Evolutionary conservation across 2,329 filamentous ascomycete species (phyloP), one percentile per base, ranked within the genome.

Genomic region (Monosporascus cannonballus): DNA sequence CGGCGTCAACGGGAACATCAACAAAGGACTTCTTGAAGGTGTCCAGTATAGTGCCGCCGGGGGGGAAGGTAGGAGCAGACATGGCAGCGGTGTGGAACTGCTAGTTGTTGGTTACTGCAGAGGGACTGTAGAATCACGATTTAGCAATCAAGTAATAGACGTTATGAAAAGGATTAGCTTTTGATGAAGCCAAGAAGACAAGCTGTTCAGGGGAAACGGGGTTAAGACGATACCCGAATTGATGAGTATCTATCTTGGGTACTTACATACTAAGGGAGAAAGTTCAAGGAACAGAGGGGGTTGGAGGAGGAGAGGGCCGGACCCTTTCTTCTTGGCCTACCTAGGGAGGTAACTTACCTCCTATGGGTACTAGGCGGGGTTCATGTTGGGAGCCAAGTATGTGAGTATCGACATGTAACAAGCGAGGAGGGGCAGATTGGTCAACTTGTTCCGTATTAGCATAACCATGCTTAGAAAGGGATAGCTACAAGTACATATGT

Each of bases 21-120:
- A 80, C 78, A 76, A 96, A 99, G 64, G 88, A 93, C 69, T 80
- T 81, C 77, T 89, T 88, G 72, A 95, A 80, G 63, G 85, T 89
- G 69, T 95, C 85, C 73, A 97, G 87, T 77, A 92, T 91, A 64
- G 91, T 96, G 64, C 81, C 81, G 60, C 84, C 86, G 48, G 81
- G 72, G 52, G 86, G 84, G 60, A 79, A 75, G 49, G 70, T 65
- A 55, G 69, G 66, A 61, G 75, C 65, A 58, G 81, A 75, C 80
- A 85, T 85, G 66, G 64, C 75, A 63, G 58, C 54, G 44, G 50
- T 47, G 45, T 27, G 17, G n/a, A 44, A 20, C 22, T 46, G 37
- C 47, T 56, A 22, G 45, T 42, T 52, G 48, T 6, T 48, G 47
- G 46, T n/a, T 17, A 45, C 6, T 42, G n/a, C 45, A 34, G 14